phyloP scores from a whole-genome alignment of 129 eudicot genomes.

The Tagetes patula region DNA sequence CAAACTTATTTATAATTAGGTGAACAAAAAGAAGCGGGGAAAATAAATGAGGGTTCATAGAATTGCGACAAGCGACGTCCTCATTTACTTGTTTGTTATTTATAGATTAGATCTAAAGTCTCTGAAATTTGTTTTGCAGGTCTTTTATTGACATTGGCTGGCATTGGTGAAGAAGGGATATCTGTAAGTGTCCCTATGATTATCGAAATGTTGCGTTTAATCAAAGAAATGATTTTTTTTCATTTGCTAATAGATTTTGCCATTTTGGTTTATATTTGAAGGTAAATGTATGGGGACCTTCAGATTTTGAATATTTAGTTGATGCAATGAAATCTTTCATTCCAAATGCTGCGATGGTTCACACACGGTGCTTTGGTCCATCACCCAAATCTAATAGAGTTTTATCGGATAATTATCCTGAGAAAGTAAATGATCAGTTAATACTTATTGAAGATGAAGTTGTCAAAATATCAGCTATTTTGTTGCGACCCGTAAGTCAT shows the following conservation, averaged over 20 bases:
- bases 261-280: constrained; percentile 27
- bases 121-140: constrained; percentile 44
- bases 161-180: constrained; percentile 89
- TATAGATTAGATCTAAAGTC: not conserved
- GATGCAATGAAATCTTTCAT: constrained; percentile 87
- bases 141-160: constrained; percentile 81
- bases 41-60: no score
- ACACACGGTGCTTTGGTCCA: constrained; percentile 75
- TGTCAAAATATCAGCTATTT: constrained; percentile 81
- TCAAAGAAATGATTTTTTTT: not conserved
- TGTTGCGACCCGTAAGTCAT: constrained; percentile 43
- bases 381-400: constrained; percentile 35
- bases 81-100: not conserved
- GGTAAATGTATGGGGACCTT: constrained; percentile 96
- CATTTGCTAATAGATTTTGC: not conserved
- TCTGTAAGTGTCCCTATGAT: constrained; percentile 53
- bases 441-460: constrained; percentile 79
- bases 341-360: constrained; percentile 95
- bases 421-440: constrained; percentile 46
- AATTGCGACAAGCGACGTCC: no score
- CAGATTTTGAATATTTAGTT: constrained; percentile 70
- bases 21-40: no score
- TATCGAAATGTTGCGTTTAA: not conserved
- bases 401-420: constrained; percentile 32
- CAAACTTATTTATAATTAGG: no score